phyloP scores from a whole-genome alignment of 1,139 yeast genomes.

The Sugiyamaella japonica region DNA sequence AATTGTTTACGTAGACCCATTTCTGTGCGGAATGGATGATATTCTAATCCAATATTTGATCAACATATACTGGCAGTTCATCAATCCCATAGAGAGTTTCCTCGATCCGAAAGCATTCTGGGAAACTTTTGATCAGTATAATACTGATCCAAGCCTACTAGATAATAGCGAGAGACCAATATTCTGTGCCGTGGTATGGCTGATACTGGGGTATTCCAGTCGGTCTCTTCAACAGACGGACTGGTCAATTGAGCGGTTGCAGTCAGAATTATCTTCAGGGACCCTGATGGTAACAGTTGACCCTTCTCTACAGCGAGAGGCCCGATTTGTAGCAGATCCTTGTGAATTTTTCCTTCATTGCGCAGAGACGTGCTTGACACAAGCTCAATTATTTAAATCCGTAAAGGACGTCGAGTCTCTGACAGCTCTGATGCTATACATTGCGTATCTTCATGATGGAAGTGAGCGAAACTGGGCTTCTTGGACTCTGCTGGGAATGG shows the following conservation, averaged over 20 bases:
- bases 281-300: conserved; percentile 17
- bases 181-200: conserved; percentile 17
- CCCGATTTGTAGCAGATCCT: conserved; percentile 23
- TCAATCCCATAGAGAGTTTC: conserved; percentile 23
- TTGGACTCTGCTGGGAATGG: conserved; percentile 25
- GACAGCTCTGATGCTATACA: conserved; percentile 20
- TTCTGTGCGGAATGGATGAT: conserved; percentile 21
- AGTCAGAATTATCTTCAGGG: conserved; percentile 16
- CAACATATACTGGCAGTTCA: conserved; percentile 21
- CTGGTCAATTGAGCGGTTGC: conserved; percentile 16
- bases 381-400: conserved; percentile 17
- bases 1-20: conserved; percentile 19
- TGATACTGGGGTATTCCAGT: conserved; percentile 19
- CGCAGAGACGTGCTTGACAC: conserved; percentile 21
- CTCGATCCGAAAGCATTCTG: conserved; percentile 18
- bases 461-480: conserved; percentile 25
- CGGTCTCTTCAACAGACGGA: conserved; percentile 19
- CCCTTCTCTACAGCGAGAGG: conserved; percentile 16
- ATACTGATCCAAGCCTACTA: background rate
- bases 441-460: conserved; percentile 24
- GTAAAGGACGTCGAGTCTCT: conserved; percentile 20
- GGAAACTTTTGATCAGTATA: conserved; percentile 18
- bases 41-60: conserved; percentile 17
- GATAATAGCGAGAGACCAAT: conserved; percentile 5
- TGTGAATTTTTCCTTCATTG: conserved; percentile 25